Evolutionary conservation across 495 filamentous ascomycete genomes (phyloP).

Genomic region (Aspergillus baeticus): DNA sequence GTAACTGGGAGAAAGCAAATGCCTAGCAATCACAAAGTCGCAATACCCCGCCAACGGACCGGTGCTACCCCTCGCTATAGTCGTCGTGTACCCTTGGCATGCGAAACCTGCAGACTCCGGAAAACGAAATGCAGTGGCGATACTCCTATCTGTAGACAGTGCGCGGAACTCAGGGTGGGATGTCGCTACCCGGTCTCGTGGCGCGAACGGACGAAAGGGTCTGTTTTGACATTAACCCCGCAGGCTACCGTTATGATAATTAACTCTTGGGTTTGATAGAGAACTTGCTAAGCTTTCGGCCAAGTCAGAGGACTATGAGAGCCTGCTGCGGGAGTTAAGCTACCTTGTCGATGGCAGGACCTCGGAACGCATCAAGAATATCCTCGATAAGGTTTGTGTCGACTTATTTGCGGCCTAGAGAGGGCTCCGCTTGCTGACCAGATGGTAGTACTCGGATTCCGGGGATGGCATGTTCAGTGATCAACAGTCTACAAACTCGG

Average conservation of each 20-base stretch:
- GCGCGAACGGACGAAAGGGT: slow-evolving; percentile 56
- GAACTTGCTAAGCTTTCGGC: slow-evolving; percentile 43
- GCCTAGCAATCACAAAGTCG: slow-evolving; percentile 38
- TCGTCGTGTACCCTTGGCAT: slow-evolving; percentile 55
- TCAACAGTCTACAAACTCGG: slow-evolving; percentile 27
- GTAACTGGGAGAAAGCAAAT: slow-evolving; percentile 18
- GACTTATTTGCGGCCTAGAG: not conserved
- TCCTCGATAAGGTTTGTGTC: slow-evolving; percentile 41
- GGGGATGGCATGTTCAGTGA: slow-evolving; percentile 29
- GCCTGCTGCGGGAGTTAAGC: slow-evolving; percentile 41
- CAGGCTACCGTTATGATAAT: slow-evolving; percentile 8
- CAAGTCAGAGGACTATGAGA: slow-evolving; percentile 51
- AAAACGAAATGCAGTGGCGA: slow-evolving; percentile 64
- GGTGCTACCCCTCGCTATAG: slow-evolving; percentile 34
- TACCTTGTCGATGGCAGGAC: slow-evolving; percentile 31
- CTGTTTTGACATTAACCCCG: not conserved
- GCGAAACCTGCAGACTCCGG: slow-evolving; percentile 70
- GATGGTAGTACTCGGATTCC: slow-evolving; percentile 17
- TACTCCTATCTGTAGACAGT: slow-evolving; percentile 58
- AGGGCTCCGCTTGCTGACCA: not conserved
- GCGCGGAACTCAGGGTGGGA: slow-evolving; percentile 46
- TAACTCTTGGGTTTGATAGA: slow-evolving; percentile 24
- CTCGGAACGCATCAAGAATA: slow-evolving; percentile 35
- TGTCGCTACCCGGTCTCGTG: slow-evolving; percentile 59
- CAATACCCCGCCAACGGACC: slow-evolving; percentile 44